Evolutionary conservation across 345 rosid genomes (phyloP), one percentile per base, ranked within the genome.

Genomic region (Brassica juncea): DNA sequence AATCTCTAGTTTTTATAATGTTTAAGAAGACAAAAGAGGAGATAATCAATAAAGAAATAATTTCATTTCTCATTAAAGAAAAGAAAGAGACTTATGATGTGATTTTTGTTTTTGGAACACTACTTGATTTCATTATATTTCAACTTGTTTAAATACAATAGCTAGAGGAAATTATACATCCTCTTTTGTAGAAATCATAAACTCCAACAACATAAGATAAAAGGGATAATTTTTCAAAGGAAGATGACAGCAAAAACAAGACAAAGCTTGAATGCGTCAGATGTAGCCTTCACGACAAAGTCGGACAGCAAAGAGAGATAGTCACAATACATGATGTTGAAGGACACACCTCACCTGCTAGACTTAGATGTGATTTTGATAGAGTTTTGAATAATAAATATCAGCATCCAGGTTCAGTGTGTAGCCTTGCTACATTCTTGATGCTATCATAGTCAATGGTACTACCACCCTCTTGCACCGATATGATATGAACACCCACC

Each of bases 371-470:
- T 57, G 62, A 21, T 8, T 57, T 54, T 16, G 25, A 19, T 9
- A 57, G 62, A 57, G 28, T 8, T 15, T 54, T 6, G 59, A 21
- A 30, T 58, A 21, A 23, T 8, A 58, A 59, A 44, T 44, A n/a
- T 52, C 57, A 52, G 57, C 64, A 28, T 28, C 32, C 63, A 60
- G 15, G 23, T 72, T 72, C 39, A 25, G 25, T 73, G 76, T 71
- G 32, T 28, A 57, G 2, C 4, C 3, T 42, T 30, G 30, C 9
- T 31, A 63, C 30, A 65, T 12, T 66, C 66, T 35, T 57, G 25
- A 75, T 55, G 58, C 79, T 67, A 30, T 67, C 79, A 55, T 66
- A 75, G 4, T 27, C 66, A 49, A 0, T 34, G 62, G 39, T 75
- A 6, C 73, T 32, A 6, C 21, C n/a, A 0, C 25, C 47, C 0